Evolutionary conservation across 2,329 filamentous ascomycete species (phyloP).

Genomic region (Cordyceps fumosorosea): DNA sequence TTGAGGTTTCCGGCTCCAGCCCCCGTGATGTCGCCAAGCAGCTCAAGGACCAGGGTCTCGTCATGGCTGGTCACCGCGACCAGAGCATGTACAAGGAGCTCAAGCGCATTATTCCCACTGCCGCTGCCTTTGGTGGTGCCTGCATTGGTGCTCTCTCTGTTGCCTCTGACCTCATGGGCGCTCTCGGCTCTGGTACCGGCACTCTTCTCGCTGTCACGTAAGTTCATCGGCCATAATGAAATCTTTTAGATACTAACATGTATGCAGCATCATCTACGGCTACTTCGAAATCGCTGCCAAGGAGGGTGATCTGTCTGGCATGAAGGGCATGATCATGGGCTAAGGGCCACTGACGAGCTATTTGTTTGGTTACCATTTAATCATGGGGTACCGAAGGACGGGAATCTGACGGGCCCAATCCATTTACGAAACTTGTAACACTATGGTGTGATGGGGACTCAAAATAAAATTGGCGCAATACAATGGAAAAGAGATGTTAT

Average conservation of each 20-base stretch:
- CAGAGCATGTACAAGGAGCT: slow-evolving; percentile 99
- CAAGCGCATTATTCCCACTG: slow-evolving; percentile 97
- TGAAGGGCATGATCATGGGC: slow-evolving; percentile 68
- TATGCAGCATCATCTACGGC: slow-evolving; percentile 87
- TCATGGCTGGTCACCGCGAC: slow-evolving; percentile 99
- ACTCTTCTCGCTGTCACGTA: slow-evolving; percentile 97
- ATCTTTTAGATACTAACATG: slow-evolving; percentile 26
- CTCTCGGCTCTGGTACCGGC: slow-evolving; percentile 93
- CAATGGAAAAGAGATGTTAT: slow-evolving; percentile 9
- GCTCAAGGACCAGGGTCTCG: slow-evolving; percentile 97
- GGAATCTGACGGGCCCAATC: slow-evolving; percentile 1
- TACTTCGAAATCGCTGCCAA: slow-evolving; percentile 99
- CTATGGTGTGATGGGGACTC: slow-evolving; percentile 9
- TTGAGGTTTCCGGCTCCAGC: slow-evolving; percentile 96
- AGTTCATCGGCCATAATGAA: slow-evolving; percentile 37
- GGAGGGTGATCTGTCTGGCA: slow-evolving; percentile 87
- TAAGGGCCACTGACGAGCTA: slow-evolving; percentile 31
- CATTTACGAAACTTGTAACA: slow-evolving; percentile 14
- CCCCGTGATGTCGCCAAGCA: slow-evolving; percentile 98
- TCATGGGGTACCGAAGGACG: slow-evolving; percentile 6
- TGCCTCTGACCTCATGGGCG: slow-evolving; percentile 89
- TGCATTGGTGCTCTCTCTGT: slow-evolving; percentile 98
- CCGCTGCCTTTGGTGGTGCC: slow-evolving; percentile 95
- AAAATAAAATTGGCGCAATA: slow-evolving; percentile 13
- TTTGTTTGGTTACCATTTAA: slow-evolving; percentile 11